These are phyloP conservation scores for Papiliotrema nemorosa DNA, from an alignment of 1,284 basidiomycete genomes.

Conservation along the genomic window DNA sequence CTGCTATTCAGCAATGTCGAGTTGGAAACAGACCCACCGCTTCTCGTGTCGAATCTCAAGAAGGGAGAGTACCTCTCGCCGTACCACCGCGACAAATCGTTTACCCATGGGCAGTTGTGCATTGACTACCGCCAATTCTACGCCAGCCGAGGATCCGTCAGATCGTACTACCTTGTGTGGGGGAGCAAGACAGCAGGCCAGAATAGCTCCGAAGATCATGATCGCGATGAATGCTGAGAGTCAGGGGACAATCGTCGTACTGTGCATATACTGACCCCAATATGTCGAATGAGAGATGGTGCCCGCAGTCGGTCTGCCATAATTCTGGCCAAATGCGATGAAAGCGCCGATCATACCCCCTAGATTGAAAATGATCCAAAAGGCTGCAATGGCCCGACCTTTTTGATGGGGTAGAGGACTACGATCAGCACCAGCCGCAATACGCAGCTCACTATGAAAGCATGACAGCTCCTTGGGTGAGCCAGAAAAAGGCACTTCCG, in stretches of 20 bases:
- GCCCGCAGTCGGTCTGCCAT: conserved; percentile 3
- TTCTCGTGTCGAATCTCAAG: conserved; percentile 12
- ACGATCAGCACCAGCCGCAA: conserved; percentile 63
- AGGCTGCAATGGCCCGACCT: conserved; percentile 69
- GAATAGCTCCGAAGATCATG: conserved; percentile 6
- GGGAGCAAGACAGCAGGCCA: conserved; percentile 1
- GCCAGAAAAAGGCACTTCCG: conserved; percentile 78
- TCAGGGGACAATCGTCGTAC: background rate
- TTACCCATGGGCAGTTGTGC: too few species aligned
- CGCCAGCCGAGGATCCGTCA: too few species aligned
- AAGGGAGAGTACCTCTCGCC: too few species aligned
- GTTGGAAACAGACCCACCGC: background rate
- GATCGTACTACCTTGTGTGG: conserved; percentile 3
- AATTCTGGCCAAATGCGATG: conserved; percentile 57
- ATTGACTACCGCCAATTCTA: too few species aligned
- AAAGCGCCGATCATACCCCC: conserved; percentile 66
- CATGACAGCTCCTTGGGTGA: conserved; percentile 32
- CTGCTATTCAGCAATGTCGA: background rate
- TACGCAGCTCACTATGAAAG: too few species aligned
- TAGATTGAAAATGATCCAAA: conserved; percentile 72
- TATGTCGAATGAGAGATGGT: conserved; percentile 5
- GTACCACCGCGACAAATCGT: too few species aligned
- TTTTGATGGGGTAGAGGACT: conserved; percentile 69
- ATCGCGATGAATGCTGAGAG: conserved; percentile 5
- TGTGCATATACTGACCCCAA: conserved; percentile 1